Conservation (phyloP, 2,329 filamentous ascomycete species). For the Aspergillus luchuensis region DNA sequence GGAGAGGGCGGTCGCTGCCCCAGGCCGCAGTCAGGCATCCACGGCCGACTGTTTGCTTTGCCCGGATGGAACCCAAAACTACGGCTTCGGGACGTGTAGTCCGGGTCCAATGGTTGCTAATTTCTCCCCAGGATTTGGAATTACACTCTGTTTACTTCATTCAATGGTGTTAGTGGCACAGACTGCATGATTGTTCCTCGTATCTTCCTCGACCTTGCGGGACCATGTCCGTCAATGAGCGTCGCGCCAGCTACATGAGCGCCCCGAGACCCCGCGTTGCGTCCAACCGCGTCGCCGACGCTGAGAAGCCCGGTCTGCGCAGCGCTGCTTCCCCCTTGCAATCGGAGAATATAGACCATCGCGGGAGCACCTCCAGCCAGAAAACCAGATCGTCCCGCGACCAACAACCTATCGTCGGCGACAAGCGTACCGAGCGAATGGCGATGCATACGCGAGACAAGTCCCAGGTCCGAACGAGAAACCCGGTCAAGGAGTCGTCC, state of each 20-base stretch:
- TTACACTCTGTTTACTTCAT: background rate
- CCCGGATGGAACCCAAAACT: conserved; percentile 1
- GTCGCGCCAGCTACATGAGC: conserved; percentile 41
- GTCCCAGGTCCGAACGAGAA: conserved; percentile 60
- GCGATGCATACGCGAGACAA: conserved; percentile 66
- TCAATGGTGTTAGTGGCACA: conserved; percentile 15
- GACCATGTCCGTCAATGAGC: conserved; percentile 45
- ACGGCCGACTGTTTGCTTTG: conserved; percentile 5
- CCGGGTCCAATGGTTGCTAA: background rate
- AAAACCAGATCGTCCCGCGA: conserved; percentile 38
- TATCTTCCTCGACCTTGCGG: conserved; percentile 24
- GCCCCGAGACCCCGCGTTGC: conserved; percentile 43
- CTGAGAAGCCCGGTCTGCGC: conserved; percentile 31
- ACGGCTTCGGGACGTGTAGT: conserved; percentile 1
- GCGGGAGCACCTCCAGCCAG: conserved; percentile 34
- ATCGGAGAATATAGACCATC: conserved; percentile 36
- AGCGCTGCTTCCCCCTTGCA: conserved; percentile 35
- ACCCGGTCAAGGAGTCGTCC: conserved; percentile 52
- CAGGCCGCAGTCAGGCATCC: conserved; percentile 25
- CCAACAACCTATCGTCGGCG: conserved; percentile 35
- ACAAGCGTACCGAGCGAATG: conserved; percentile 45
- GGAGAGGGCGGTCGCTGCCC: conserved; percentile 21
- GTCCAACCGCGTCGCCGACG: conserved; percentile 42
- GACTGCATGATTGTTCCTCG: conserved; percentile 27
- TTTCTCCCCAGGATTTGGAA: background rate